Evolutionary conservation across 768 basidiomycete genomes (phyloP), one percentile per base, ranked within the genome.

Genomic region (Russula brevipes): DNA sequence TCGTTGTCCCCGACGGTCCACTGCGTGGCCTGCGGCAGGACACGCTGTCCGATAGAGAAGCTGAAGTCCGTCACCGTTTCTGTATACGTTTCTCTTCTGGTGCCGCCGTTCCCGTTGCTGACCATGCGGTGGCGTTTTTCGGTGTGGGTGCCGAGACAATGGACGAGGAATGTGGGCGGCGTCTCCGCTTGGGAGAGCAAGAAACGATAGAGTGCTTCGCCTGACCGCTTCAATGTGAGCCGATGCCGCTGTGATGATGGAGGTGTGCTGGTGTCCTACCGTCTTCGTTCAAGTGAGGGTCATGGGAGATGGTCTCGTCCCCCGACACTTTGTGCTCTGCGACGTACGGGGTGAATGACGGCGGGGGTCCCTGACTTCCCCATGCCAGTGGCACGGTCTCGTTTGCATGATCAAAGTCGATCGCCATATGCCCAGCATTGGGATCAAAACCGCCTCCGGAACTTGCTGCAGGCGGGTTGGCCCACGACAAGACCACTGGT

Each of bases 11-110:
- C 79, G 2, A 84, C 74, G 19, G 82, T 82, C 82, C 83, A 88
- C 56, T 85, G 83, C 2, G 75, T 72, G 44, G 16, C 76, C 5
- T 64, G 64, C 36, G 74, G 70, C 45, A 77, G 68, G 59, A 80
- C 70, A 57, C 78, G 71, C n/a, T 76, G 69, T 68, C 86, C 81
- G 69, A 89, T 81, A 65, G 72, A 77, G 71, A 89, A 90, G 69
- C 85, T 80, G 66, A 89, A 89, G 70, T 89, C 88, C 17, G 79
- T 77, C 47, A 88, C 75, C 0, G 74, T 81, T 62, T 84, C 82
- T 8, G 79, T 24, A 1, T 24, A 24, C 24, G 24, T 24, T 24
- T 24, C 24, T 24, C 24, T 24, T 24, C 24, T 19, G n/a, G 16
- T 36, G 6, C 14, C n/a, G 17, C 42, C 17, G 44, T n/a, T 9